phyloP scores from a whole-genome alignment of 768 basidiomycete genomes.

The Rhodotorula taiwanensis region DNA sequence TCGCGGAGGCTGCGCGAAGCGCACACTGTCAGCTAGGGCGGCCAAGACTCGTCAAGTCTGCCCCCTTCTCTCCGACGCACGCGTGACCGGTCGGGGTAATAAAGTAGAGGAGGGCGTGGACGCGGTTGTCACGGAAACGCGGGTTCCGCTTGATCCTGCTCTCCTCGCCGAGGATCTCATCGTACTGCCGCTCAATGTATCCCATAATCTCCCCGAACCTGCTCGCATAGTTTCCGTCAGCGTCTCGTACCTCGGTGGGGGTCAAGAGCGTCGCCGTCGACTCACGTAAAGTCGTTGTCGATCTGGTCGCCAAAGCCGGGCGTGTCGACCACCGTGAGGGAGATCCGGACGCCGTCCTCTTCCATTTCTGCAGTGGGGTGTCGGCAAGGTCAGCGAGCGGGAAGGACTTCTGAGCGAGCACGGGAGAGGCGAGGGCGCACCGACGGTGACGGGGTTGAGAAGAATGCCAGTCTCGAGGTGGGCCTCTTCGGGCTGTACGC shows the following conservation, averaged over 20 bases:
- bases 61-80: too few species aligned
- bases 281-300: conserved; percentile 96
- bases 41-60: too few species aligned
- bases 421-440: conserved; percentile 47
- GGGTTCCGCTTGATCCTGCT: conserved; percentile 99
- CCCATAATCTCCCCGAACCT: conserved; percentile 97
- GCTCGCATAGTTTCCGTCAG: neutral
- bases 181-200: conserved; percentile 96
- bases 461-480: conserved; percentile 89
- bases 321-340: conserved; percentile 95
- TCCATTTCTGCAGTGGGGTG: conserved; percentile 65
- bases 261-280: too few species aligned
- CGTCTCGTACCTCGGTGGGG: too few species aligned
- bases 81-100: conserved; percentile 97
- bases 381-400: neutral
- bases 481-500: conserved; percentile 75
- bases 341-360: conserved; percentile 96
- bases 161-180: conserved; percentile 96
- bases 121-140: conserved; percentile 94
- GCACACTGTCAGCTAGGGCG: neutral
- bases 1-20: conserved; percentile 58
- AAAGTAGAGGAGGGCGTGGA: conserved; percentile 94
- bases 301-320: conserved; percentile 99
- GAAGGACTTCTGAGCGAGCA: too few species aligned
- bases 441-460: conserved; percentile 91